phyloP scores from a whole-genome alignment of 352 stramenopile species.

The Phytophthora nicotianae region DNA sequence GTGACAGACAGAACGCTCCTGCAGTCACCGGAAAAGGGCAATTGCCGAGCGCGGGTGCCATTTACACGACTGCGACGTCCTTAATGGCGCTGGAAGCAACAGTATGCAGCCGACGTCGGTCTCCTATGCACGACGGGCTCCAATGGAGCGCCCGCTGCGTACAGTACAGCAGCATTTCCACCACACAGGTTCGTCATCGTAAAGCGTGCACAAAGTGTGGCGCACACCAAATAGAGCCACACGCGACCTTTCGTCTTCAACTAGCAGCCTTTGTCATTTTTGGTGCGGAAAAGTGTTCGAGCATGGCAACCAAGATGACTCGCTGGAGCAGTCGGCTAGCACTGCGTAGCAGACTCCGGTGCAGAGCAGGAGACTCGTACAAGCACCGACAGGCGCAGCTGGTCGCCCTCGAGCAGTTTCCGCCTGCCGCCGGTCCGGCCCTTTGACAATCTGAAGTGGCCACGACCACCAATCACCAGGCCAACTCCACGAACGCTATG shows the following conservation, averaged over 20 bases:
- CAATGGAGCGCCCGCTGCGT: too few relatives aligned
- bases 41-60: conserved; percentile 7
- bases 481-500: too few relatives aligned
- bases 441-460: conserved; percentile 1
- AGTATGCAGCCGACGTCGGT: background rate
- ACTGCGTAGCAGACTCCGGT: too few relatives aligned
- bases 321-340: too few relatives aligned
- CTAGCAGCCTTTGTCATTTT: too few relatives aligned
- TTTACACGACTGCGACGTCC: conserved; percentile 8
- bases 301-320: too few relatives aligned
- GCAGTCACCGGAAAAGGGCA: conserved; percentile 1
- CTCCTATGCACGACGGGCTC: too few relatives aligned
- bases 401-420: conserved; percentile 22
- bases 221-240: conserved; percentile 2
- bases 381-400: conserved; percentile 14
- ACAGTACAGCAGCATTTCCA: too few relatives aligned
- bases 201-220: background rate
- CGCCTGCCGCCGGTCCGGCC: background rate
- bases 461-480: background rate
- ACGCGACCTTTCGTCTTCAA: too few relatives aligned
- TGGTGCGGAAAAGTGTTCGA: too few relatives aligned
- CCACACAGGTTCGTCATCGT: too few relatives aligned
- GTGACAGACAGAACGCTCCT: background rate
- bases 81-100: background rate
- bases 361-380: too few relatives aligned